Evolutionary conservation across 352 stramenopile species (phyloP).

Genomic region (Pythium rishiriense): DNA sequence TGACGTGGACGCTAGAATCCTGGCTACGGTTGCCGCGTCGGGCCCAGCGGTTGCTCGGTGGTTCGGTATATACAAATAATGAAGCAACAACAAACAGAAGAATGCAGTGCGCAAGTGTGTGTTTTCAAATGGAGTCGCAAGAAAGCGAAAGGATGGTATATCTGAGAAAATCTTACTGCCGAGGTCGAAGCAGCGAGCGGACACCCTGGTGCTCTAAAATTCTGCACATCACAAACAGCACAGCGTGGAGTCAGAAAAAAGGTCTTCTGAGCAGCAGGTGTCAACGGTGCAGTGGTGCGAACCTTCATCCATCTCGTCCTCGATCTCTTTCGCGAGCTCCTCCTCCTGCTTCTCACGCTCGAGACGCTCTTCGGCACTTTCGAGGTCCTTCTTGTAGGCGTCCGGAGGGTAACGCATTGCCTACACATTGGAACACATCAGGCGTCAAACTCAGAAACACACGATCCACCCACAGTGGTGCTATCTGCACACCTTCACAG

Average conservation of each 20-base stretch:
- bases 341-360: conserved; percentile 93
- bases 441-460: background rate
- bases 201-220: background rate
- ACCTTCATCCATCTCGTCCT: conserved; percentile 96
- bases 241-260: no score
- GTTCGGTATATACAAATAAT: conserved; percentile 27
- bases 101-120: background rate
- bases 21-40: background rate
- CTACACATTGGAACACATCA: conserved; percentile 24
- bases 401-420: conserved; percentile 97
- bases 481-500: conserved; percentile 85
- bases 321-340: conserved; percentile 96
- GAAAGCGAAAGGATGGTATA: background rate
- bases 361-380: conserved; percentile 89
- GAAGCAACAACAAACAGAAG: conserved; percentile 12
- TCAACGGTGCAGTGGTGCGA: conserved; percentile 34
- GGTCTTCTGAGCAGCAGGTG: no score
- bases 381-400: conserved; percentile 97
- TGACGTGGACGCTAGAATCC: background rate
- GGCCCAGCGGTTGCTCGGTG: background rate
- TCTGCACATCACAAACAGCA: background rate
- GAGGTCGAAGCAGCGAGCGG: background rate
- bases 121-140: background rate
- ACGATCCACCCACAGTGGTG: no score
- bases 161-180: background rate